Conservation (phyloP, 2,329 filamentous ascomycete genomes). For the Pyricularia sp. region DNA sequence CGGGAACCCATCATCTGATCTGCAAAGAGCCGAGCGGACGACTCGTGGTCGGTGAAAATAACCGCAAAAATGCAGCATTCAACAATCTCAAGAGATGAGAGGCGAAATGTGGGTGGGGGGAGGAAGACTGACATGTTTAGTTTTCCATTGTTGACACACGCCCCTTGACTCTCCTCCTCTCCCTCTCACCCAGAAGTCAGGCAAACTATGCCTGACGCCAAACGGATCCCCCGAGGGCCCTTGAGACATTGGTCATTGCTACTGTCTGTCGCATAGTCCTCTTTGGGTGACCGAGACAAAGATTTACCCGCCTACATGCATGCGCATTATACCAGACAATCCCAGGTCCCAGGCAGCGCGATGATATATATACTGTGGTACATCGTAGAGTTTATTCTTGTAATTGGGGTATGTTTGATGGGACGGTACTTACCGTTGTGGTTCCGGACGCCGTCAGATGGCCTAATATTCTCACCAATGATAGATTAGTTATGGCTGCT, state of each 20-base stretch:
- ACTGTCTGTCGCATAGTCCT: background rate
- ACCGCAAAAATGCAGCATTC: background rate
- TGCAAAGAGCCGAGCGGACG: background rate
- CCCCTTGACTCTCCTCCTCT: background rate
- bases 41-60: background rate
- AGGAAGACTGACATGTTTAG: background rate
- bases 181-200: background rate
- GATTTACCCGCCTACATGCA: background rate
- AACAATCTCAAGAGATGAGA: background rate
- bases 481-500: background rate
- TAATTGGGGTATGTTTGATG: background rate
- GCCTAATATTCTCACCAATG: background rate
- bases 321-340: background rate
- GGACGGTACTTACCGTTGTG: background rate
- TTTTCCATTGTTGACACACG: background rate
- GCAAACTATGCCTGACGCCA: background rate
- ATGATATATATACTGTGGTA: background rate
- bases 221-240: background rate
- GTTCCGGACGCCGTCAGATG: background rate
- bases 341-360: too few relatives aligned
- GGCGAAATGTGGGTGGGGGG: background rate
- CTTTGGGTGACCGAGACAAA: background rate
- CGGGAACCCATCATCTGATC: background rate
- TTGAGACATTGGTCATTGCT: background rate
- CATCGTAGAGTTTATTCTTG: background rate